phyloP scores from a whole-genome alignment of 139 green algal genomes.

The Chlamydomonas eustigma region DNA sequence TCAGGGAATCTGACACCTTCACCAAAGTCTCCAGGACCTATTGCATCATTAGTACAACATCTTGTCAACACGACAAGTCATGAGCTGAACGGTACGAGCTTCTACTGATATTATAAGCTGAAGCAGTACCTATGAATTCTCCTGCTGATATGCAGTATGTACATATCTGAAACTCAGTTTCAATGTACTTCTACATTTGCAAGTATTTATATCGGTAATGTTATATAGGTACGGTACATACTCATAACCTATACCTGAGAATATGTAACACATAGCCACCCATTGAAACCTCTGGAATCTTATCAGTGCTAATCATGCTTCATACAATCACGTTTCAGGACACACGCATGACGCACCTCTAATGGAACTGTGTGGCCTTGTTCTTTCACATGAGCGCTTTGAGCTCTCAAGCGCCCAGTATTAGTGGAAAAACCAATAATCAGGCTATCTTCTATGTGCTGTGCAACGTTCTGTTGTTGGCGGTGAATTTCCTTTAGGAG shows the following conservation, averaged over 20 bases:
- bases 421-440: background rate
- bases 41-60: too few species aligned
- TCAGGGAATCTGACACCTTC: background rate
- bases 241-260: background rate
- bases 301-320: too few species aligned
- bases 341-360: too few species aligned
- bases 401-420: background rate
- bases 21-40: background rate
- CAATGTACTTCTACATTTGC: background rate
- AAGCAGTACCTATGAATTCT: too few species aligned
- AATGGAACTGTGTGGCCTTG: background rate
- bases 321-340: too few species aligned
- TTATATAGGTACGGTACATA: background rate
- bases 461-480: background rate
- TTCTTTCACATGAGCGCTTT: background rate
- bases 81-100: too few species aligned
- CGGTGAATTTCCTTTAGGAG: background rate
- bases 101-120: too few species aligned
- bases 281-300: background rate
- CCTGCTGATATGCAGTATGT: too few species aligned
- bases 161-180: background rate
- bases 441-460: background rate
- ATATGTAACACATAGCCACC: background rate
- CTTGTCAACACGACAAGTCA: too few species aligned
- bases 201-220: background rate